phyloP scores from a whole-genome alignment of 2,329 filamentous ascomycete genomes.

The Hortaea werneckii region DNA sequence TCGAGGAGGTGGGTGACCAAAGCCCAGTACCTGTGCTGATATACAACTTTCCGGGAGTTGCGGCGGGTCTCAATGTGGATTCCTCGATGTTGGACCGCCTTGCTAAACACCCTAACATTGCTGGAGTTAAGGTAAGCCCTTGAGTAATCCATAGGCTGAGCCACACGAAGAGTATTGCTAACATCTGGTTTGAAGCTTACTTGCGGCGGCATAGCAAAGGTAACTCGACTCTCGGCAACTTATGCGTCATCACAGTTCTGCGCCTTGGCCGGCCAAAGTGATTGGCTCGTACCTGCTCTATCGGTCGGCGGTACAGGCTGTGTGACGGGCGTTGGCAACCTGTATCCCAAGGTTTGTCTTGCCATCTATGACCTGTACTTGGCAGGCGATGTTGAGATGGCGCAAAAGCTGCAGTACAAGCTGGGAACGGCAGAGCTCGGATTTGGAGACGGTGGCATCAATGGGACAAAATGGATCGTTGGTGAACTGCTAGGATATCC shows the following conservation, averaged over 20 bases:
- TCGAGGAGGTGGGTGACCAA: constrained; percentile 28
- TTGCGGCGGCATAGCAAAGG: constrained; percentile 32
- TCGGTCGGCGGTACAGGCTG: constrained; percentile 49
- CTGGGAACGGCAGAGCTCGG: constrained; percentile 46
- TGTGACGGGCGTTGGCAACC: constrained; percentile 54
- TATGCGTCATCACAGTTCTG: constrained; percentile 29
- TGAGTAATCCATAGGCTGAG: background rate
- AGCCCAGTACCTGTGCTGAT: constrained; percentile 35
- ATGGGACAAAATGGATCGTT: constrained; percentile 52
- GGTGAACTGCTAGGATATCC: constrained; percentile 45
- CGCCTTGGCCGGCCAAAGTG: constrained; percentile 33
- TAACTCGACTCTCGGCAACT: constrained; percentile 29
- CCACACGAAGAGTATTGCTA: background rate
- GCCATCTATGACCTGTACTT: constrained; percentile 7
- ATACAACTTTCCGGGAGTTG: constrained; percentile 39
- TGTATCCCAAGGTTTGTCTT: constrained; percentile 48
- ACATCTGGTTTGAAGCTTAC: constrained; percentile 16
- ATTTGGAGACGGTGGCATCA: constrained; percentile 49
- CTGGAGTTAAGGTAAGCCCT: constrained; percentile 22
- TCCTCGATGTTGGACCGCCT: constrained; percentile 30
- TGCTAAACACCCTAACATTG: constrained; percentile 27
- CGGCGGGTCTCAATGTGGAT: constrained; percentile 35
- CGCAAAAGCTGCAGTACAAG: constrained; percentile 40
- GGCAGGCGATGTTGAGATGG: constrained; percentile 33
- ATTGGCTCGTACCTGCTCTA: constrained; percentile 45